phyloP scores from a whole-genome alignment of 768 basidiomycete species.

The Chalciporus sphaerocephalus region DNA sequence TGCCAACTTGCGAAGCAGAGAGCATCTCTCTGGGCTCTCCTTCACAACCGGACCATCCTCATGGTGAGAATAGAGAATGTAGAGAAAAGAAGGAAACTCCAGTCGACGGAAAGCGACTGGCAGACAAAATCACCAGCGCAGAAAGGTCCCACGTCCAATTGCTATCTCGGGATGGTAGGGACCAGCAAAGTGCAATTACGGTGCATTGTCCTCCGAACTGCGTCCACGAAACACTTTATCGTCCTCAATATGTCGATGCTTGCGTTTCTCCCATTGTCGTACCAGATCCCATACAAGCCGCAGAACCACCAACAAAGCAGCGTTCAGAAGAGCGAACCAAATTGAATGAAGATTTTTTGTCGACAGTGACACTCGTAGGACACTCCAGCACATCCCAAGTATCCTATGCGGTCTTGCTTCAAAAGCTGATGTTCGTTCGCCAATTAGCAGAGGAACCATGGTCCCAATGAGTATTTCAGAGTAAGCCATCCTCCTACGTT shows the following conservation, averaged over 20 bases:
- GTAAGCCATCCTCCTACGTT: slow-evolving; percentile 16
- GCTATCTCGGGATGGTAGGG: slow-evolving; percentile 12
- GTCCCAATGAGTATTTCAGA: slow-evolving; percentile 17
- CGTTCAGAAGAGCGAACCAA: neutral
- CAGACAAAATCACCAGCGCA: neutral
- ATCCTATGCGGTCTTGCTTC: slow-evolving; percentile 6
- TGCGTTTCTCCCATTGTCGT: slow-evolving; percentile 25
- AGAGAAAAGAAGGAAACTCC: neutral
- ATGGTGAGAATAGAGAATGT: slow-evolving; percentile 3
- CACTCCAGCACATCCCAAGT: slow-evolving; percentile 14
- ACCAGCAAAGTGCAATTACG: slow-evolving; percentile 9
- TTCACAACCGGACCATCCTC: neutral
- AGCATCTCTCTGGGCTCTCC: neutral
- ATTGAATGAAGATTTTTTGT: neutral
- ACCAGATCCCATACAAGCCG: neutral
- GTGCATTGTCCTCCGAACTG: slow-evolving; percentile 21
- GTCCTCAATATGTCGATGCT: slow-evolving; percentile 23
- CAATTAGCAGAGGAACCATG: slow-evolving; percentile 21
- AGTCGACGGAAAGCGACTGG: neutral
- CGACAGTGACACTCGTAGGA: neutral
- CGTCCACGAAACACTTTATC: slow-evolving; percentile 14
- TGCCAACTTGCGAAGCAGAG: slow-evolving; percentile 7
- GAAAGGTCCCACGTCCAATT: slow-evolving; percentile 23
- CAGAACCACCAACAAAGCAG: neutral
- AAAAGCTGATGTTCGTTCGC: slow-evolving; percentile 29